Base-by-base conservation (phyloP, 768 basidiomycete species). In the Pluteus cervinus region DNA sequence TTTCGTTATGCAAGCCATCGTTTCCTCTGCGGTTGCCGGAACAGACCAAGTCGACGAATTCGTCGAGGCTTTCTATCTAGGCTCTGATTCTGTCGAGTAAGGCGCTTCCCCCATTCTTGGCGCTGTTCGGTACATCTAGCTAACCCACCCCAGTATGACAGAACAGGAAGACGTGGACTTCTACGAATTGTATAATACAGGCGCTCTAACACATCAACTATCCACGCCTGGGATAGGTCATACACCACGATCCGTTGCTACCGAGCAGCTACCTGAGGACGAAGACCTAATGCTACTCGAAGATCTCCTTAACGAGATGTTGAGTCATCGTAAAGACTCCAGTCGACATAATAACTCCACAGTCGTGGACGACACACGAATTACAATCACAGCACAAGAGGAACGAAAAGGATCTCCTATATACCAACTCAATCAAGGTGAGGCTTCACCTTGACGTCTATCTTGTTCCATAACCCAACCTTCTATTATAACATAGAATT, bases 111-210 rank as follows among this genome's bases (percentile, higher is more conserved):
- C n/a, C n/a, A n/a, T n/a, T n/a, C n/a, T n/a, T n/a, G n/a, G n/a
- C n/a, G n/a, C n/a, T n/a, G n/a, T n/a, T n/a, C n/a, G n/a, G n/a
- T n/a, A n/a, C n/a, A n/a, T n/a, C n/a, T n/a, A n/a, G n/a, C n/a
- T n/a, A n/a, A n/a, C 38, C 7, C 21, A 11, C 21, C 18, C 32
- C 24, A 31, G 43, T 9, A 42, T 33, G n/a, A 53, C 49, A n/a
- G 57, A 56, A 21, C 55, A 51, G 29, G 55, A 55, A 30, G 57
- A 57, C 26, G 47, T 44, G 26, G 42, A 53, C 33, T 32, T 61
- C 10, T 60, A 60, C 24, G 55, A 56, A 34, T 37, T 58, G 7
- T 60, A 62, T 32, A n/a, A n/a, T n/a, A n/a, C n/a, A n/a, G 45
- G 40, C 29, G 44, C 50, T 33, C 46, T 48, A 9, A 36, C 47